phyloP scores from a whole-genome alignment of 176 grass and related monocot species.

The Oryza australiensis region DNA sequence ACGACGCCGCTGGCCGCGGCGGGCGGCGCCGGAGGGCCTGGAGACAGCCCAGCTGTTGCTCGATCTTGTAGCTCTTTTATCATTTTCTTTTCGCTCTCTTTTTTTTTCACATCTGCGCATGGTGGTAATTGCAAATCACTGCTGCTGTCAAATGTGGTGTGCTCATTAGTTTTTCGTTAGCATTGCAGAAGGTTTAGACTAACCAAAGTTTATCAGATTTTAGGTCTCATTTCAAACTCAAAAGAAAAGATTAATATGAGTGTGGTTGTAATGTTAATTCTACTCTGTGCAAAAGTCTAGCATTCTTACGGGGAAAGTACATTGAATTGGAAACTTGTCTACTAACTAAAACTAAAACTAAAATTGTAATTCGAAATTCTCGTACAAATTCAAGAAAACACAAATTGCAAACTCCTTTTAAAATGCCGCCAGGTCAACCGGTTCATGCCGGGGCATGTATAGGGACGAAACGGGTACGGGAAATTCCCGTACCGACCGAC shows the following conservation, averaged over 20 bases:
- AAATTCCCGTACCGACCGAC: too few relatives aligned
- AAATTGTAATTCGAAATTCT: neutral
- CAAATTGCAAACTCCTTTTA: neutral
- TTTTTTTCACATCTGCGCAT: neutral
- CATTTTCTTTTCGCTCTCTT: neutral
- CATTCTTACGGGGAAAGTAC: neutral
- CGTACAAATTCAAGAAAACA: neutral
- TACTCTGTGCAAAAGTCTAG: neutral
- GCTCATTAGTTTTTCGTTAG: neutral
- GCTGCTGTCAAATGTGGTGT: neutral
- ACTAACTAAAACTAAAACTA: neutral
- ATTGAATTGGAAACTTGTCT: neutral
- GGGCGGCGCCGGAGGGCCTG: neutral
- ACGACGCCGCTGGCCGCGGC: neutral
- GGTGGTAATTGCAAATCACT: neutral
- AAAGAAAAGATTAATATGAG: neutral
- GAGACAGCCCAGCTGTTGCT: slow-evolving; percentile 19
- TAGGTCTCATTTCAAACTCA: neutral
- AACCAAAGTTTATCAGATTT: neutral
- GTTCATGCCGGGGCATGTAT: neutral
- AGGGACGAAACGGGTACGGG: too few relatives aligned
- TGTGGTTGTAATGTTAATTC: neutral
- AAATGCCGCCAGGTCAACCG: neutral
- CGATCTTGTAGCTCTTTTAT: slow-evolving; percentile 25
- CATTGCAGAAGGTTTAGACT: neutral